Conservation (phyloP, 352 stramenopile species). For the Hyaloperonospora arabidopsidis region DNA sequence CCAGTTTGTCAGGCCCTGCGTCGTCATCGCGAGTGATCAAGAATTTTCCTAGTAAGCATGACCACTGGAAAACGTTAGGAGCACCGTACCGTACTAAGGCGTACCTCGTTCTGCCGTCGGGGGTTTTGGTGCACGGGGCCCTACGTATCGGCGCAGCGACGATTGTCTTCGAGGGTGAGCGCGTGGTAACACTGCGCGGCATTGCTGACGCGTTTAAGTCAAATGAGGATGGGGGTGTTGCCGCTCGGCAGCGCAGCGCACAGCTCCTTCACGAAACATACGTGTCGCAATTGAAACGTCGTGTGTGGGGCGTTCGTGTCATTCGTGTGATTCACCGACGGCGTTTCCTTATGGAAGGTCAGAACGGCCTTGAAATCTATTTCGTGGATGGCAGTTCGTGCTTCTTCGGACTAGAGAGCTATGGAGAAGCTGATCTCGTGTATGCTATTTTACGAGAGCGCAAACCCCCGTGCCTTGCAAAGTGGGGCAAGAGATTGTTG, state of each 20-base stretch:
- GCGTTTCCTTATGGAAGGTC: slow-evolving; percentile 60
- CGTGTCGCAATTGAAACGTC: slow-evolving; percentile 59
- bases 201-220: slow-evolving; percentile 43
- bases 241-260: slow-evolving; percentile 22
- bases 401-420: slow-evolving; percentile 58
- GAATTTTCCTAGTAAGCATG: slow-evolving; percentile 36
- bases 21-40: slow-evolving; percentile 27
- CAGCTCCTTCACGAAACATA: slow-evolving; percentile 49
- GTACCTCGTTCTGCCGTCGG: slow-evolving; percentile 68
- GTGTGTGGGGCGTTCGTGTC: slow-evolving; percentile 71
- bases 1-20: slow-evolving; percentile 9
- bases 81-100: slow-evolving; percentile 66
- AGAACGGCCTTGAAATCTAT: slow-evolving; percentile 76
- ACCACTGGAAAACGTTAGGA: slow-evolving; percentile 61
- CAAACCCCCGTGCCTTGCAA: slow-evolving; percentile 71
- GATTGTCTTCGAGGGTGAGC: slow-evolving; percentile 78
- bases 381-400: slow-evolving; percentile 82
- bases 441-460: slow-evolving; percentile 72
- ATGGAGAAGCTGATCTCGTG: slow-evolving; percentile 65
- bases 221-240: slow-evolving; percentile 31
- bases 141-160: slow-evolving; percentile 62
- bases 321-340: slow-evolving; percentile 74
- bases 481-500: slow-evolving; percentile 70
- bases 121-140: slow-evolving; percentile 63
- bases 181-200: slow-evolving; percentile 56